A percentile compares a stretch with the other conserved stretches of the same genome.
These are phyloP conservation scores for Pleurotus cornucopiae DNA, from an alignment of 768 basidiomycete genomes.

Conservation along the genomic window DNA sequence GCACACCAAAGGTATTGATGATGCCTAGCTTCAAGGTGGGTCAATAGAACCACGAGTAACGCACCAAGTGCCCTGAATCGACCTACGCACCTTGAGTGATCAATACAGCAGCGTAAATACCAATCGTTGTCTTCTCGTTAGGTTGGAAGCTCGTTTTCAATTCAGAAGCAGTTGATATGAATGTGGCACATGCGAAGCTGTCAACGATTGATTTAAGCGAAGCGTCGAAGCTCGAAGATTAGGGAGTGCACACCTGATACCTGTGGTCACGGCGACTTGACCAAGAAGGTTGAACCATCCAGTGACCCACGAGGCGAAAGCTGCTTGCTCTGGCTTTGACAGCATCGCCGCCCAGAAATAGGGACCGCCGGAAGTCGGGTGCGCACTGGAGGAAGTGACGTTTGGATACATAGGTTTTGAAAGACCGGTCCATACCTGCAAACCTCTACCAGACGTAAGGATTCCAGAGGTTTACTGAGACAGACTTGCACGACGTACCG, in stretches of 20 bases:
- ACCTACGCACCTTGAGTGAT: conserved; percentile 50
- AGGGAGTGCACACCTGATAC: conserved; percentile 44
- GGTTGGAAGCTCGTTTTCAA: conserved; percentile 57
- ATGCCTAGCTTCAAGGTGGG: conserved; percentile 31
- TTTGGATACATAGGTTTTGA: neutral
- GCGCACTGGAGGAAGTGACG: conserved; percentile 38
- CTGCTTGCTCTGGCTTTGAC: conserved; percentile 48
- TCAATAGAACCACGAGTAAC: neutral
- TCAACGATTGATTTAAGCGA: neutral
- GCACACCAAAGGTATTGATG: conserved; percentile 74
- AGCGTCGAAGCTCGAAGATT: neutral
- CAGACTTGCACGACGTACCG: conserved; percentile 29
- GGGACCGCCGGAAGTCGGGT: conserved; percentile 70
- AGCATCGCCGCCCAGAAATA: conserved; percentile 85
- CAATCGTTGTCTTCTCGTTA: conserved; percentile 56
- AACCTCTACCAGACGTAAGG: conserved; percentile 28
- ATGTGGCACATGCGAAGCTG: conserved; percentile 64
- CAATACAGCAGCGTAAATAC: conserved; percentile 67
- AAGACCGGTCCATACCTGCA: conserved; percentile 32
- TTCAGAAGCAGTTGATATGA: conserved; percentile 61
- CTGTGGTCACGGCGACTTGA: conserved; percentile 75
- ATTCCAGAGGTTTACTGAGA: neutral
- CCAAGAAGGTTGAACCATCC: conserved; percentile 75
- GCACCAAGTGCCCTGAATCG: too few species aligned
- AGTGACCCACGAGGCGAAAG: conserved; percentile 71